Conservation (phyloP, 2,329 filamentous ascomycete genomes). For the Colletotrichum eleusines region DNA sequence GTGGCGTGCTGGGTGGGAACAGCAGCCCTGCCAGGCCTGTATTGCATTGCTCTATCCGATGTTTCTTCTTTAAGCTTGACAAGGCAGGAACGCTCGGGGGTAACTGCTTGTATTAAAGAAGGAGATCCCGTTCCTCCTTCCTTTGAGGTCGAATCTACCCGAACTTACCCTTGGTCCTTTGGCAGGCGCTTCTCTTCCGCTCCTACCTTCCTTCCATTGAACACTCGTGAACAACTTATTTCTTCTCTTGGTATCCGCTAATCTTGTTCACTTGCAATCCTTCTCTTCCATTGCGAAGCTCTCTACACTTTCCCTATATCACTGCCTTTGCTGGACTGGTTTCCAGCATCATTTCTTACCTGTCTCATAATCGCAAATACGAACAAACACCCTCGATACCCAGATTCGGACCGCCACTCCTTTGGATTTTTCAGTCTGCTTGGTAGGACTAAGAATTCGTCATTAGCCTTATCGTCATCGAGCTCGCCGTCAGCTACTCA, state of each 20-base stretch:
- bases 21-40: neutral
- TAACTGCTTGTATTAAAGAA: slow-evolving; percentile 36
- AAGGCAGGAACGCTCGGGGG: slow-evolving; percentile 3
- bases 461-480: neutral
- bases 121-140: slow-evolving; percentile 30
- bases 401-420: neutral
- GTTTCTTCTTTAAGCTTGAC: slow-evolving; percentile 23
- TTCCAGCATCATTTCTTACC: slow-evolving; percentile 25
- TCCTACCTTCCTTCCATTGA: slow-evolving; percentile 15
- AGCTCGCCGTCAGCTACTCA: slow-evolving; percentile 6
- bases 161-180: slow-evolving; percentile 24
- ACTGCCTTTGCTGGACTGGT: slow-evolving; percentile 18
- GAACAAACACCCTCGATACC: slow-evolving; percentile 4
- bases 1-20: slow-evolving; percentile 22
- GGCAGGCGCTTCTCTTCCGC: slow-evolving; percentile 23
- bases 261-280: slow-evolving; percentile 38
- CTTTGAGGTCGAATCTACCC: slow-evolving; percentile 23
- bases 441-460: slow-evolving; percentile 25
- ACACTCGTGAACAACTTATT: slow-evolving; percentile 14
- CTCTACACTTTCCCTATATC: slow-evolving; percentile 23
- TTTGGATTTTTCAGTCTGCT: slow-evolving; percentile 19
- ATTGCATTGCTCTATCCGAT: slow-evolving; percentile 17
- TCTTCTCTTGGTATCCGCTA: slow-evolving; percentile 22
- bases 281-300: slow-evolving; percentile 15
- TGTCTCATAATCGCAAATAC: slow-evolving; percentile 20